Percentiles rank a stretch among this genome's conserved stretches.
Evolutionary conservation across 1,284 basidiomycete species (phyloP).

Genomic region (Trametes versicolor): DNA sequence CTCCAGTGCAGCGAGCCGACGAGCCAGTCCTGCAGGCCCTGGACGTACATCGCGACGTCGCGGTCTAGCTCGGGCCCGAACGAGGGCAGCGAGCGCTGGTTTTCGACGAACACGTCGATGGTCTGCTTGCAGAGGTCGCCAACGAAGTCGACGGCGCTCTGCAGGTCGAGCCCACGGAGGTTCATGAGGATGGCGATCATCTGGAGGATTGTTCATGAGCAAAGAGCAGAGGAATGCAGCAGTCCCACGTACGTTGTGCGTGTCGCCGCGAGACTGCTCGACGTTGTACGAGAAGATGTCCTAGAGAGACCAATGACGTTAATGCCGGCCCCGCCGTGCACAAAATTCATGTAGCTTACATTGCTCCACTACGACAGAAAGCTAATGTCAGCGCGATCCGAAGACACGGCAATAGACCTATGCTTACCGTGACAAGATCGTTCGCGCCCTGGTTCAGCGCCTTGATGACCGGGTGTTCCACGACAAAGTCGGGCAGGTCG

Average conservation of each 20-base stretch:
- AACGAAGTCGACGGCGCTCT: constrained; percentile 48
- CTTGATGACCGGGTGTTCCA: constrained; percentile 49
- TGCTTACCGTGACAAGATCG: constrained; percentile 48
- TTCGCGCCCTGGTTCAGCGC: constrained; percentile 50
- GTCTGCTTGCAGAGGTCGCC: constrained; percentile 47
- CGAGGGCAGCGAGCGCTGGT: constrained; percentile 43
- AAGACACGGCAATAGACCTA: neutral
- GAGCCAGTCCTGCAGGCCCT: constrained; percentile 48
- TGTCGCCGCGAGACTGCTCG: constrained; percentile 50
- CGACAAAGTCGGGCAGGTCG: constrained; percentile 50
- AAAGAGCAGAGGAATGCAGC: neutral
- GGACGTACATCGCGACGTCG: constrained; percentile 45
- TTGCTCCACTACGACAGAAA: constrained; percentile 47
- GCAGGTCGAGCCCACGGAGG: constrained; percentile 43
- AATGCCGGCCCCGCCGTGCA: neutral
- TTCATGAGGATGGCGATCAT: constrained; percentile 47
- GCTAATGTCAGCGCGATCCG: constrained; percentile 4
- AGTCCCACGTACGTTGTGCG: constrained; percentile 43
- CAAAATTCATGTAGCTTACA: constrained; percentile 38
- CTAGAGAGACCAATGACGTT: constrained; percentile 31
- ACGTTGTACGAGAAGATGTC: constrained; percentile 53
- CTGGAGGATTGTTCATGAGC: constrained; percentile 15
- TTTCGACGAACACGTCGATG: constrained; percentile 44
- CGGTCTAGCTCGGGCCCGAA: constrained; percentile 45
- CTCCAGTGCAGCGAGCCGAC: constrained; percentile 50